These are phyloP conservation scores for Naganishia vishniacii DNA, from an alignment of 768 basidiomycete species.

Conservation along the genomic window DNA sequence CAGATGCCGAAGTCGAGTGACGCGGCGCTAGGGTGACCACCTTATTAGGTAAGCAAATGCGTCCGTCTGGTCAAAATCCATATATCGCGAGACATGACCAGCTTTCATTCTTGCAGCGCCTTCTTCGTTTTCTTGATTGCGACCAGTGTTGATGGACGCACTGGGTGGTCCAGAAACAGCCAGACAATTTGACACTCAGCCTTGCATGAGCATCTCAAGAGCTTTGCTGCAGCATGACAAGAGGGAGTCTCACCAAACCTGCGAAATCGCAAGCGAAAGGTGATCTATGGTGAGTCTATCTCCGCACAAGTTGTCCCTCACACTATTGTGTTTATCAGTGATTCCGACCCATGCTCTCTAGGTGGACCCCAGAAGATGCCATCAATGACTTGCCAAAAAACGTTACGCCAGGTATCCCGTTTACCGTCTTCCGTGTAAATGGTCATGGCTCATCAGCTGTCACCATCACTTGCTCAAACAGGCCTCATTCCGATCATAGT, in stretches of 20 bases:
- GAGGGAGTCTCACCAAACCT: not conserved
- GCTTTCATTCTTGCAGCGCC: too few species aligned
- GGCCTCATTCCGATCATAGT: constrained; percentile 37
- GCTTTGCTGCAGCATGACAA: not conserved
- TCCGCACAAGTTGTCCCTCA: too few species aligned
- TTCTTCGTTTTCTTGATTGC: too few species aligned
- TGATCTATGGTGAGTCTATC: constrained; percentile 8
- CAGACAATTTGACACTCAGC: too few species aligned
- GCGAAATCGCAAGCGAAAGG: constrained; percentile 5
- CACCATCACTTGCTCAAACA: constrained; percentile 6
- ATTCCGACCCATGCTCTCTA: too few species aligned
- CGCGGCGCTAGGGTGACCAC: too few species aligned
- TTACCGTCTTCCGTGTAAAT: not conserved
- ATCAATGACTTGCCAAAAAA: constrained; percentile 27
- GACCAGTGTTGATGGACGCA: too few species aligned
- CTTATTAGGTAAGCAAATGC: too few species aligned
- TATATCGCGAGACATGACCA: too few species aligned
- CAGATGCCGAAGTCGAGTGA: not conserved
- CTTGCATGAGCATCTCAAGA: not conserved
- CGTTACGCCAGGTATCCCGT: constrained; percentile 39
- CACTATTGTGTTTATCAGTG: not conserved
- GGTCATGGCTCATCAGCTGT: not conserved
- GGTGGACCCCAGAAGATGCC: not conserved
- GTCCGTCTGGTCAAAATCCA: too few species aligned
- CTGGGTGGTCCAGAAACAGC: too few species aligned